Percentiles rank a stretch among this genome's conserved stretches.
Evolutionary conservation across 768 basidiomycete genomes (phyloP).

Genomic region (Lentinula edodes): DNA sequence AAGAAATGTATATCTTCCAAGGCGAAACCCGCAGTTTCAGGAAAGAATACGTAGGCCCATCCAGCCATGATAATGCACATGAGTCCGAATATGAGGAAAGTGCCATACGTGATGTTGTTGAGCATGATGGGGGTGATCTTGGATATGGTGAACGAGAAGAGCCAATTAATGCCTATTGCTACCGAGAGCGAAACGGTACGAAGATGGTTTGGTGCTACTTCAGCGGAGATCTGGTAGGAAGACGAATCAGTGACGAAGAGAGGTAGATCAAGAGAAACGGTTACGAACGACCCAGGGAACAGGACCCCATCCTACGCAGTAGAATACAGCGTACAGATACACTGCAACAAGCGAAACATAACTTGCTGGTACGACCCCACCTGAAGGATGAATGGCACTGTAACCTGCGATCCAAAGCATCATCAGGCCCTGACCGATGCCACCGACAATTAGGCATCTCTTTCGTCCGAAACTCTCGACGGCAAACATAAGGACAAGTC

Average conservation of each 20-base stretch:
- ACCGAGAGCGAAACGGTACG: slow-evolving; percentile 31
- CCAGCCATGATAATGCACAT: slow-evolving; percentile 34
- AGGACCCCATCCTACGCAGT: slow-evolving; percentile 27
- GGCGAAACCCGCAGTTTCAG: slow-evolving; percentile 41
- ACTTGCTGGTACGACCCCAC: slow-evolving; percentile 23
- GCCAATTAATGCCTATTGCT: slow-evolving; percentile 38
- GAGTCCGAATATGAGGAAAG: slow-evolving; percentile 36
- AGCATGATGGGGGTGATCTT: slow-evolving; percentile 18
- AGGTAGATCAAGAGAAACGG: not conserved
- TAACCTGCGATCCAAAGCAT: slow-evolving; percentile 47
- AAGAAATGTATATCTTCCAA: slow-evolving; percentile 42
- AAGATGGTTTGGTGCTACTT: slow-evolving; percentile 39
- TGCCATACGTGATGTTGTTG: slow-evolving; percentile 26
- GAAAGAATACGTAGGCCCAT: slow-evolving; percentile 40
- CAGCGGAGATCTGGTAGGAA: slow-evolving; percentile 16
- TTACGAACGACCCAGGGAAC: slow-evolving; percentile 30
- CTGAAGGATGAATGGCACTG: slow-evolving; percentile 26
- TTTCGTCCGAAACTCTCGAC: slow-evolving; percentile 46
- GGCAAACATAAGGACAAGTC: slow-evolving; percentile 34
- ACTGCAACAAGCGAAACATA: slow-evolving; percentile 41
- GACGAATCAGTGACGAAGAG: not conserved
- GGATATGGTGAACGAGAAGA: slow-evolving; percentile 40
- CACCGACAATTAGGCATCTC: slow-evolving; percentile 41
- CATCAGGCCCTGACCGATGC: slow-evolving; percentile 39
- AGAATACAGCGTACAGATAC: slow-evolving; percentile 44